Percentiles rank a stretch among this genome's conserved stretches.
These are phyloP conservation scores for Phytopythium montanum DNA, from an alignment of 352 stramenopile species.

Conservation along the genomic window DNA sequence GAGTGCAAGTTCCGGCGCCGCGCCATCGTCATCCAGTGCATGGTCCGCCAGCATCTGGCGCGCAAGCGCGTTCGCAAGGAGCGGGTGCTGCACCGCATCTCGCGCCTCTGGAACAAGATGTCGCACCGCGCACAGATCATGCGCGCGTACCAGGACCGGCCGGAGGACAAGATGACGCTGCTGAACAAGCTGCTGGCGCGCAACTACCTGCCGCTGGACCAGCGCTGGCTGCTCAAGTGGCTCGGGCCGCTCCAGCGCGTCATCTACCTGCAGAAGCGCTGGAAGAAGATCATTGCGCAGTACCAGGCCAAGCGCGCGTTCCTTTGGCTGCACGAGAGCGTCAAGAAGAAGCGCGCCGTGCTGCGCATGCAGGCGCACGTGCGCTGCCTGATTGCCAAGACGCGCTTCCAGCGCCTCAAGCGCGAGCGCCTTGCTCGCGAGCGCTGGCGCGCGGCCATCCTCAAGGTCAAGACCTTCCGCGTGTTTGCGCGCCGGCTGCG, in stretches of 20 bases:
- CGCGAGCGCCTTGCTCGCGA: conserved; percentile 59
- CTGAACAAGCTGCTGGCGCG: conserved; percentile 71
- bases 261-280: conserved; percentile 85
- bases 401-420: conserved; percentile 58
- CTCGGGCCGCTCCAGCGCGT: conserved; percentile 73
- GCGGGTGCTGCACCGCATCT: conserved; percentile 55
- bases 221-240: conserved; percentile 86
- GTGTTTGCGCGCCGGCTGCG: conserved; percentile 59
- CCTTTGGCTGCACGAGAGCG: conserved; percentile 68
- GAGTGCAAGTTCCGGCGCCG: conserved; percentile 67
- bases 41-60: conserved; percentile 69
- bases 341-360: conserved; percentile 58
- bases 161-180: conserved; percentile 84
- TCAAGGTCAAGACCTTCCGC: conserved; percentile 53
- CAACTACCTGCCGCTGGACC: conserved; percentile 50
- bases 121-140: conserved; percentile 67
- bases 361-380: conserved; percentile 66
- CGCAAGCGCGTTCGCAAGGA: conserved; percentile 65
- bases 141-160: conserved; percentile 65
- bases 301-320: conserved; percentile 77
- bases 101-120: conserved; percentile 61
- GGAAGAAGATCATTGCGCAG: conserved; percentile 74
- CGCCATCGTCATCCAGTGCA: conserved; percentile 75
- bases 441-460: conserved; percentile 58
- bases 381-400: conserved; percentile 61